These are phyloP conservation scores for Carex littledalei DNA, from an alignment of 176 grass and related monocot genomes.

Conservation along the genomic window DNA sequence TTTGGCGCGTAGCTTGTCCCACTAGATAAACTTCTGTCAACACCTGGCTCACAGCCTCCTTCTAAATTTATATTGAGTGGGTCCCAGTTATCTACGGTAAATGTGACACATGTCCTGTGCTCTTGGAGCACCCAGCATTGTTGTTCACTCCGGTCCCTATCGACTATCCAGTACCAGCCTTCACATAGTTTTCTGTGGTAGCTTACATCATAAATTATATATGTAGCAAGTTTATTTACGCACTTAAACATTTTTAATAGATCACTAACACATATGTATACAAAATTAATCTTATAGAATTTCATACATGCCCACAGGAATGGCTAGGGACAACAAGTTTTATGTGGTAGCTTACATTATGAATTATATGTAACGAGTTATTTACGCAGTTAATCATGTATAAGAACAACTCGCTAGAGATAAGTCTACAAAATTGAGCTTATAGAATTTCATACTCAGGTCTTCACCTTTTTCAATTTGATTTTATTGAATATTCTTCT, in stretches of 20 bases:
- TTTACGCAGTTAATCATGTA: not conserved
- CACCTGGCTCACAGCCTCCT: not conserved
- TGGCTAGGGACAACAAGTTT: not conserved
- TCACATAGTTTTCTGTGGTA: not conserved
- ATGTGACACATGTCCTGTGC: not conserved
- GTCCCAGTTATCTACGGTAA: not conserved
- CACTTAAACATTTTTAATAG: not conserved
- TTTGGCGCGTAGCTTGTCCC: not conserved
- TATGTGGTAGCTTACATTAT: not conserved
- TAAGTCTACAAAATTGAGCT: not conserved
- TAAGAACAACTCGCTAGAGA: not conserved
- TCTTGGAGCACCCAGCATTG: not conserved
- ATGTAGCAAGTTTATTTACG: not conserved
- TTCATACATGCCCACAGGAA: not conserved
- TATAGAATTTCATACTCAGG: not conserved
- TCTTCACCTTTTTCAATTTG: not conserved
- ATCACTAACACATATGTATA: not conserved
- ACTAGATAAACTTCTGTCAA: not conserved
- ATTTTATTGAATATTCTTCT: not conserved
- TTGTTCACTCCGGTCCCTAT: too few relatives aligned
- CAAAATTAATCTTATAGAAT: not conserved
- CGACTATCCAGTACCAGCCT: not conserved
- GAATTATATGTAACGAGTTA: not conserved
- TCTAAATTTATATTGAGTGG: not conserved
- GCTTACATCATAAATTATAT: not conserved